These are phyloP conservation scores for Fraxinus velutina DNA, from an alignment of 305 asterid genomes.

Conservation along the genomic window DNA sequence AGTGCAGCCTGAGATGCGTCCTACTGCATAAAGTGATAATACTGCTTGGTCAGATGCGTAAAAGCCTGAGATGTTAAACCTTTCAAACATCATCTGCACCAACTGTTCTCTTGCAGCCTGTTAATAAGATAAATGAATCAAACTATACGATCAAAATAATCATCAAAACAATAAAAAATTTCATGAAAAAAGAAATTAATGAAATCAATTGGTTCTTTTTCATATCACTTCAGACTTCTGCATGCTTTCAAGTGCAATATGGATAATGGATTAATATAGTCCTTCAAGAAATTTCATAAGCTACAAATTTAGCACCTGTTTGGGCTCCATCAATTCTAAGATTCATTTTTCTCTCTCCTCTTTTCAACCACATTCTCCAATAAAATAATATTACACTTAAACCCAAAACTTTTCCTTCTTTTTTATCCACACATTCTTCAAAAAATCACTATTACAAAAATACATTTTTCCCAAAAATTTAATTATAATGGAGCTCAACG, in stretches of 20 bases:
- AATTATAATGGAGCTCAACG: too few relatives aligned
- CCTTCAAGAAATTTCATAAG: background rate
- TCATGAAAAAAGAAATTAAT: background rate
- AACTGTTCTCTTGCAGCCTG: conserved; percentile 54
- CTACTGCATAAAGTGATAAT: conserved; percentile 53
- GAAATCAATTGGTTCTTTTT: background rate
- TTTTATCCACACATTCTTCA: too few relatives aligned
- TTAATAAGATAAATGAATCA: conserved; percentile 11
- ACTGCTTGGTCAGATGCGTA: conserved; percentile 61
- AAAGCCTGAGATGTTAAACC: conserved; percentile 49
- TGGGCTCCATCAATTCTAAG: too few relatives aligned
- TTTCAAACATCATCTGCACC: conserved; percentile 60
- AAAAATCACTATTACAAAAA: too few relatives aligned
- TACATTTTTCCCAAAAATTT: too few relatives aligned
- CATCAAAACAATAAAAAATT: background rate
- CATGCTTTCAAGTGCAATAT: background rate
- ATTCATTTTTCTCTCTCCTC: too few relatives aligned
- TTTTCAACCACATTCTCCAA: too few relatives aligned
- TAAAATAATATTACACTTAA: too few relatives aligned
- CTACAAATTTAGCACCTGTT: background rate
- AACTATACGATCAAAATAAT: background rate
- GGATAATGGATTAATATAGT: background rate
- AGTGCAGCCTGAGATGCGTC: conserved; percentile 59
- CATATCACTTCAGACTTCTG: conserved; percentile 1
- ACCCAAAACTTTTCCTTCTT: too few relatives aligned